These are phyloP conservation scores for Tephrocybe sp. DNA, from an alignment of 768 basidiomycete species.

Conservation along the genomic window DNA sequence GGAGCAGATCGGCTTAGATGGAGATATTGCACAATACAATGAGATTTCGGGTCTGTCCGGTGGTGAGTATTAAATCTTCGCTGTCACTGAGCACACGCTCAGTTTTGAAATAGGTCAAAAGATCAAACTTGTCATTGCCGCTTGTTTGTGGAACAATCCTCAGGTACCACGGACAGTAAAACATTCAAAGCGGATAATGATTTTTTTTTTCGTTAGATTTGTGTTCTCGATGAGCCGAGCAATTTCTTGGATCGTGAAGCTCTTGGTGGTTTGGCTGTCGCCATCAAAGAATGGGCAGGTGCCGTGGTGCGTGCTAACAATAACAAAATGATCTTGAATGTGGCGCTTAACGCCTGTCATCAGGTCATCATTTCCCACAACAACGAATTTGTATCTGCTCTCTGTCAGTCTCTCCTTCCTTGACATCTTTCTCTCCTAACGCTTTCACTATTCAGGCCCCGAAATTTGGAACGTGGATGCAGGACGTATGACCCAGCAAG, in stretches of 20 bases:
- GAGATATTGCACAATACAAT: slow-evolving; percentile 97
- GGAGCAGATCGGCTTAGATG: slow-evolving; percentile 94
- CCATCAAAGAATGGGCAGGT: slow-evolving; percentile 94
- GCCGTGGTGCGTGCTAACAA: slow-evolving; percentile 69
- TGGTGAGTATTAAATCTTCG: slow-evolving; percentile 46
- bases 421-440: slow-evolving; percentile 11
- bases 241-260: slow-evolving; percentile 98
- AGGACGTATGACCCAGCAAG: slow-evolving; percentile 84
- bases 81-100: too few relatives aligned
- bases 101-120: slow-evolving; percentile 89
- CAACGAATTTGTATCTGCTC: slow-evolving; percentile 79
- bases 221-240: slow-evolving; percentile 86
- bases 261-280: slow-evolving; percentile 90
- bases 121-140: slow-evolving; percentile 94
- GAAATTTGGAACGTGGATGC: slow-evolving; percentile 95
- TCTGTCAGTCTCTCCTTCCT: slow-evolving; percentile 54
- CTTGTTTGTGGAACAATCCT: slow-evolving; percentile 95
- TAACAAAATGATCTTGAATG: slow-evolving; percentile 10
- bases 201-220: slow-evolving; percentile 43
- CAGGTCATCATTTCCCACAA: slow-evolving; percentile 98
- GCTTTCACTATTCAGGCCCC: slow-evolving; percentile 52
- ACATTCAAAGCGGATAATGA: not conserved
- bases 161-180: slow-evolving; percentile 51
- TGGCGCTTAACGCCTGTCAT: slow-evolving; percentile 2
- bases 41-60: slow-evolving; percentile 94